Evolutionary conservation across 129 eudicot genomes (phyloP).

Genomic region (Lactuca sativa): DNA sequence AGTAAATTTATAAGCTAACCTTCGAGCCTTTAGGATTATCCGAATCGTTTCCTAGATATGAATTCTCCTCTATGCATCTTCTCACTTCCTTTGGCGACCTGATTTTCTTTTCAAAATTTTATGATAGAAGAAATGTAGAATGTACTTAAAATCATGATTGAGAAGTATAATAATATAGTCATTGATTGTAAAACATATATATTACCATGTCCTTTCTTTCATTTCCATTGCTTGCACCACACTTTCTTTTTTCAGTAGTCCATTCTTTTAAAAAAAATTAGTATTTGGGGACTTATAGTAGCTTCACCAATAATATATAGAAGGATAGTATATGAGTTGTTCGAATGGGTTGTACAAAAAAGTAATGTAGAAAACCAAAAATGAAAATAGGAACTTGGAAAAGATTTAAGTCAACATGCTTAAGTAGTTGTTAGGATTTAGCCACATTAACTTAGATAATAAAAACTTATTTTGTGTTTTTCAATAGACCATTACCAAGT

Average conservation of each 20-base stretch:
- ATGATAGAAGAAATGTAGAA: background rate
- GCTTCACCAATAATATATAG: background rate
- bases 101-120: background rate
- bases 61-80: background rate
- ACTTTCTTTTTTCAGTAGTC: background rate
- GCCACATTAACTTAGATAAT: background rate
- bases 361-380: no score
- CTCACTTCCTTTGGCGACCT: background rate
- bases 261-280: background rate
- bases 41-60: background rate
- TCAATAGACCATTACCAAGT: no score
- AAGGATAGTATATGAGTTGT: no score
- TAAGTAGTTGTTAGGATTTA: background rate
- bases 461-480: background rate
- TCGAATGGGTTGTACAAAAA: background rate
- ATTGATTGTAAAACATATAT: background rate
- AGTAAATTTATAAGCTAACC: background rate
- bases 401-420: background rate
- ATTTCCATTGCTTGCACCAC: no score
- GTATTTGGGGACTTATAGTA: background rate
- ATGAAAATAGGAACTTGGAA: background rate
- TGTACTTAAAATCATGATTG: background rate
- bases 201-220: background rate
- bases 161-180: background rate
- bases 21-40: background rate